Evolutionary conservation across 1,284 basidiomycete genomes (phyloP).

Genomic region (Sanguinoderma infundibulare): DNA sequence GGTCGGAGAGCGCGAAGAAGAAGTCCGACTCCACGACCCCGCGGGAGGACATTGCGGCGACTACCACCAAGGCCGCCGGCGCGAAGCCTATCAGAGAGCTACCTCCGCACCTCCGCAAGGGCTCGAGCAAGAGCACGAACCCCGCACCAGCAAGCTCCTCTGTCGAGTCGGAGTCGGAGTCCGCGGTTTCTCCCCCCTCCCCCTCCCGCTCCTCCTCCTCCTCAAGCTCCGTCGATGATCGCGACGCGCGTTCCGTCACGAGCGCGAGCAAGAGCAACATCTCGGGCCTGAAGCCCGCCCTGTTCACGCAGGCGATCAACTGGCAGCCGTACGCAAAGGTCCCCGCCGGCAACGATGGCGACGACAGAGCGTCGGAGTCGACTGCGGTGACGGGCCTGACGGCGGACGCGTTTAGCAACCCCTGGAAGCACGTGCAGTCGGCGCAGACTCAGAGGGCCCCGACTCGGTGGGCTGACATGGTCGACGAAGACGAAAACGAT

Average conservation of each 20-base stretch:
- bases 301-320: not conserved
- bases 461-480: not conserved
- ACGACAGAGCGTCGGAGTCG: constrained; percentile 3
- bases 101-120: constrained; percentile 16
- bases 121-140: not conserved
- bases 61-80: not conserved
- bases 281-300: not conserved
- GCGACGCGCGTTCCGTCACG: not conserved
- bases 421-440: constrained; percentile 2
- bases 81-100: not conserved
- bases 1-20: not conserved
- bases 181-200: not conserved
- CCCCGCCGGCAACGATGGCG: not conserved
- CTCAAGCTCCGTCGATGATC: not conserved
- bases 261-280: not conserved
- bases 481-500: not conserved
- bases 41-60: not conserved
- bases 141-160: not conserved
- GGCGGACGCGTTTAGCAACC: constrained; percentile 1
- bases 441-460: not conserved
- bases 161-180: not conserved
- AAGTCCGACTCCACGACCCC: not conserved
- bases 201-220: not conserved
- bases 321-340: constrained; percentile 1
- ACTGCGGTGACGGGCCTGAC: not conserved